Conservation (phyloP, 2,329 filamentous ascomycete genomes). For the Penicillium sp. region DNA sequence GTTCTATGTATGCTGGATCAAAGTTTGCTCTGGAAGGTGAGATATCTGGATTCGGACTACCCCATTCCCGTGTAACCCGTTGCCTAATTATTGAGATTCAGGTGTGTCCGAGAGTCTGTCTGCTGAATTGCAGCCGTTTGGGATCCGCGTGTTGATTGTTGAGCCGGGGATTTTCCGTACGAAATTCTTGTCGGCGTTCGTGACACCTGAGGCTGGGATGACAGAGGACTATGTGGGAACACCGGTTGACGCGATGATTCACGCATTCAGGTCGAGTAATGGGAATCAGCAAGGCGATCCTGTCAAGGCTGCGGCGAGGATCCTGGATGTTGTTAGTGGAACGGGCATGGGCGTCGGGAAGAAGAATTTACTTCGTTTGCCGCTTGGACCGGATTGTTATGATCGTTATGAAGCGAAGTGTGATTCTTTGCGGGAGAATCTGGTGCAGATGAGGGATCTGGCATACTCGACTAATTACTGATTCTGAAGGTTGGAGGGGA, state of each 20-base stretch:
- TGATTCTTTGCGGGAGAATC: slow-evolving; percentile 18
- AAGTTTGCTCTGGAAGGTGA: slow-evolving; percentile 36
- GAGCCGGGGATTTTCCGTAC: slow-evolving; percentile 34
- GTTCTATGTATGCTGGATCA: slow-evolving; percentile 31
- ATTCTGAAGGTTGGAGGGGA: not conserved
- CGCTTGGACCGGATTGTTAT: slow-evolving; percentile 32
- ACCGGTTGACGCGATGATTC: slow-evolving; percentile 12
- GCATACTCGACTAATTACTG: slow-evolving; percentile 16
- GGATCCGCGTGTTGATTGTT: slow-evolving; percentile 31
- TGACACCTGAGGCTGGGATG: slow-evolving; percentile 22
- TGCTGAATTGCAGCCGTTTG: slow-evolving; percentile 28
- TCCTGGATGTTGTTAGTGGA: slow-evolving; percentile 32
- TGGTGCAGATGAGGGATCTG: slow-evolving; percentile 21
- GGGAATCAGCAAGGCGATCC: slow-evolving; percentile 32
- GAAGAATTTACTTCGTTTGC: slow-evolving; percentile 26
- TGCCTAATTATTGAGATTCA: slow-evolving; percentile 5
- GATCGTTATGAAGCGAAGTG: slow-evolving; percentile 24
- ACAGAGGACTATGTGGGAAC: slow-evolving; percentile 25
- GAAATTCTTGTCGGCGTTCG: slow-evolving; percentile 21
- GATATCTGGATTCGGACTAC: not conserved
- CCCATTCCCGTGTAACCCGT: not conserved
- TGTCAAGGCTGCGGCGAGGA: slow-evolving; percentile 27
- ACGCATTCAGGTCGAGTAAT: slow-evolving; percentile 15
- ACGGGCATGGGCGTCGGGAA: slow-evolving; percentile 31
- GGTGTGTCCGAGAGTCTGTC: slow-evolving; percentile 31